Conservation (phyloP, 1,284 basidiomycete genomes). For the Ustilago sp. region DNA sequence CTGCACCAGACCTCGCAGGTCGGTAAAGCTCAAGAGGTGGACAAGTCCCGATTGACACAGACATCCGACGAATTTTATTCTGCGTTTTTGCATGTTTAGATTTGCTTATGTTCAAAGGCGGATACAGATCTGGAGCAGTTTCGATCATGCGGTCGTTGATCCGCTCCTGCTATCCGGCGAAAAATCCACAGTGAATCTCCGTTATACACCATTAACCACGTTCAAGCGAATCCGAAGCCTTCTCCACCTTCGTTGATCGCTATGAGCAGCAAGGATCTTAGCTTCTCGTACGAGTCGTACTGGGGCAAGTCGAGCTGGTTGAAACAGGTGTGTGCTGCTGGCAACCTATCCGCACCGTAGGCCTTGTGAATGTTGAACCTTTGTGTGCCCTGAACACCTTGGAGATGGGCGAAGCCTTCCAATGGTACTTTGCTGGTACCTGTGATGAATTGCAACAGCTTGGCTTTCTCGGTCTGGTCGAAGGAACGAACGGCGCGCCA, state of each 20-base stretch:
- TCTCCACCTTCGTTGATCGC: constrained; percentile 69
- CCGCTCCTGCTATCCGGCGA: constrained; percentile 19
- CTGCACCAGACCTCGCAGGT: too few species aligned
- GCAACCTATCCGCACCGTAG: constrained; percentile 86
- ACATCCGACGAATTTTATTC: neutral
- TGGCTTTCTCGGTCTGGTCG: constrained; percentile 94
- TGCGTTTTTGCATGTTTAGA: constrained; percentile 16
- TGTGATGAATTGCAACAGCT: constrained; percentile 89
- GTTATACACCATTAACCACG: too few species aligned
- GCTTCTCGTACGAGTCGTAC: constrained; percentile 68
- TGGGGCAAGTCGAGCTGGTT: constrained; percentile 70
- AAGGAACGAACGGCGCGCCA: constrained; percentile 98
- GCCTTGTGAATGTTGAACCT: constrained; percentile 95
- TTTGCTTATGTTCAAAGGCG: constrained; percentile 42
- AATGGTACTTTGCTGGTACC: constrained; percentile 91
- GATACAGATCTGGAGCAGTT: constrained; percentile 42
- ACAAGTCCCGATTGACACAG: neutral
- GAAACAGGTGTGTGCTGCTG: constrained; percentile 87
- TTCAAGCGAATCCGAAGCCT: constrained; percentile 68
- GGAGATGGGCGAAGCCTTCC: constrained; percentile 89
- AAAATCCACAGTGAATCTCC: constrained; percentile 1
- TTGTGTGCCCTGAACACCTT: constrained; percentile 93
- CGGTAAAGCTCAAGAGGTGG: neutral
- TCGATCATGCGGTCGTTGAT: constrained; percentile 48
- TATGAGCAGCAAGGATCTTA: constrained; percentile 45